These are phyloP conservation scores for Populus hybrid DNA, from an alignment of 441 rosid genomes.

Conservation along the genomic window DNA sequence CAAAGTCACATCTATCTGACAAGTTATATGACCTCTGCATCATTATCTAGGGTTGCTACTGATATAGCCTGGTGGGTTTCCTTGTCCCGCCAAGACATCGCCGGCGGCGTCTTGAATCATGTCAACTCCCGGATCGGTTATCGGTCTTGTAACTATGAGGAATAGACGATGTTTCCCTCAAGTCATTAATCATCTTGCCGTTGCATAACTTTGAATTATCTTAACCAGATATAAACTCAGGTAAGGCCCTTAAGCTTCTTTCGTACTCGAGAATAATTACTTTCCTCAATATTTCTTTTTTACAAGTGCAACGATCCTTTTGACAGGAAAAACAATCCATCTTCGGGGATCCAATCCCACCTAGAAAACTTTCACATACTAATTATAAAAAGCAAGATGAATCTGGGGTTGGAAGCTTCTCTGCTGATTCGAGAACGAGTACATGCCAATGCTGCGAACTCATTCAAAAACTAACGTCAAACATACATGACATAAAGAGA, in stretches of 20 bases:
- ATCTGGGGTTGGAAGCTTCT: conserved; percentile 12
- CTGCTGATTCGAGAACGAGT: neutral
- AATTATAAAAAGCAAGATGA: neutral
- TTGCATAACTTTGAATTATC: too few species aligned
- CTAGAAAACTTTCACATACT: conserved; percentile 14
- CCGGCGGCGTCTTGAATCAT: too few species aligned
- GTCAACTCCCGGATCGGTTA: too few species aligned
- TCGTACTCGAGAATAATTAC: conserved; percentile 16
- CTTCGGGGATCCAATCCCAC: conserved; percentile 17
- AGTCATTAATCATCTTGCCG: too few species aligned
- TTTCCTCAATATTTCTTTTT: conserved; percentile 8
- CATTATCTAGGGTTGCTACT: too few species aligned
- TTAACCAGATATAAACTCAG: too few species aligned
- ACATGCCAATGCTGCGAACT: conserved; percentile 14
- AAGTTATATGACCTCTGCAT: too few species aligned
- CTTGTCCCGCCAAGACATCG: too few species aligned
- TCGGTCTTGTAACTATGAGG: too few species aligned
- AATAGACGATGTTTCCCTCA: too few species aligned
- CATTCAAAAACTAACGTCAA: conserved; percentile 21
- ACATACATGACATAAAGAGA: conserved; percentile 16
- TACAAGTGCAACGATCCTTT: conserved; percentile 20
- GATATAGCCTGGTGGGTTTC: too few species aligned
- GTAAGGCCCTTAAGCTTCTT: conserved; percentile 7
- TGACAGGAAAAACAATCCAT: conserved; percentile 20
- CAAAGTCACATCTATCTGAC: too few species aligned